Conservation (phyloP, 148 eudicot species). For the Rhododendron griersonianum region DNA sequence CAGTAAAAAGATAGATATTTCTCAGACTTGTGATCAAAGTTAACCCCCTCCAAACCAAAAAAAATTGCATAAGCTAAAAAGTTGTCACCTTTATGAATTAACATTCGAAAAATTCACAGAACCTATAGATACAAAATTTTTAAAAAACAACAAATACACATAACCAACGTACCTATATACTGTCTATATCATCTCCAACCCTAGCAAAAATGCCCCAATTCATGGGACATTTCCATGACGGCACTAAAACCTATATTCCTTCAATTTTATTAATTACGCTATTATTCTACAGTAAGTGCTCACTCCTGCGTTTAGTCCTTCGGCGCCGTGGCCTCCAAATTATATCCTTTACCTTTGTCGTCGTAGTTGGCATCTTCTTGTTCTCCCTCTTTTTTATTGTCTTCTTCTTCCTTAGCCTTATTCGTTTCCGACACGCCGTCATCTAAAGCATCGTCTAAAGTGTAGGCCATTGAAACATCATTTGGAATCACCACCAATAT, state of each 20-base stretch:
- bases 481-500: background rate
- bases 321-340: background rate
- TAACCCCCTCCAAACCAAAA: background rate
- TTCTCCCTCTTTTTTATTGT: background rate
- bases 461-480: background rate
- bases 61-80: background rate
- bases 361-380: background rate
- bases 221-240: background rate
- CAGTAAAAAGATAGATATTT: too few relatives aligned
- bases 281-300: background rate
- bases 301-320: background rate
- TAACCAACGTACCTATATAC: background rate
- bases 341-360: background rate
- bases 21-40: too few relatives aligned
- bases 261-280: background rate
- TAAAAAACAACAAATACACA: background rate
- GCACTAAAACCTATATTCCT: background rate
- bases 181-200: background rate
- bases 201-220: constrained; percentile 5
- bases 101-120: background rate
- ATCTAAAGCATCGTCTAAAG: background rate
- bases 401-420: background rate
- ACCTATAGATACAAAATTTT: background rate
- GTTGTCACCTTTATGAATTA: background rate
- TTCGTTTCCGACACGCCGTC: background rate